Conservation (phyloP, 495 filamentous ascomycete species). For the Massariosphaeria phaeospora region DNA sequence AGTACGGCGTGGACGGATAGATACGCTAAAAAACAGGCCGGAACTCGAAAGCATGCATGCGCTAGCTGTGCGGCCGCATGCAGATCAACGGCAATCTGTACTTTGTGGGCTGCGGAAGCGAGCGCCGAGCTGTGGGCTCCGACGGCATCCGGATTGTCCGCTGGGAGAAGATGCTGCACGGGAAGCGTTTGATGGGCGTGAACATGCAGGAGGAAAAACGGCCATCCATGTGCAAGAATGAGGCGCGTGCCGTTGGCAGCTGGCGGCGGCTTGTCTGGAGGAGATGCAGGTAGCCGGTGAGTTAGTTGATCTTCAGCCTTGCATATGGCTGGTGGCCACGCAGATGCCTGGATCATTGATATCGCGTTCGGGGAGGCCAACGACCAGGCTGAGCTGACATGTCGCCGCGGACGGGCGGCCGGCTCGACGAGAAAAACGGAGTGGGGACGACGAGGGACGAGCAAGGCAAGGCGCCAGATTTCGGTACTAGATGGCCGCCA, state of each 20-base stretch:
- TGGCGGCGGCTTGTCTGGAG: too few species aligned
- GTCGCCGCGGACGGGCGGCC: background rate
- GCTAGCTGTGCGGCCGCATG: slow-evolving; percentile 25
- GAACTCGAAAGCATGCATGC: too few species aligned
- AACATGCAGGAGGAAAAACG: background rate
- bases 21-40: too few species aligned
- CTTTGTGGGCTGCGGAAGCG: background rate
- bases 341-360: too few species aligned
- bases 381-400: too few species aligned
- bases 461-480: background rate
- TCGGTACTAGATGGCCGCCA: background rate
- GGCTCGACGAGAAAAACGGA: background rate
- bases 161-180: background rate
- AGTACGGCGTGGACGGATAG: too few species aligned
- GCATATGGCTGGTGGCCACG: too few species aligned
- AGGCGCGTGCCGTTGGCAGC: too few species aligned
- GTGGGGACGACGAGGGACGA: background rate
- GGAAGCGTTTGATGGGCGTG: background rate
- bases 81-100: slow-evolving; percentile 23
- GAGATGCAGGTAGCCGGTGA: too few species aligned
- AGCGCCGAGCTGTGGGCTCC: background rate
- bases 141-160: slow-evolving; percentile 4
- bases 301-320: too few species aligned
- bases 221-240: background rate
- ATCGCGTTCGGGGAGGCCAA: too few species aligned